These are phyloP conservation scores for Farysia itapuensis DNA, from an alignment of 1,284 basidiomycete genomes.

Conservation along the genomic window DNA sequence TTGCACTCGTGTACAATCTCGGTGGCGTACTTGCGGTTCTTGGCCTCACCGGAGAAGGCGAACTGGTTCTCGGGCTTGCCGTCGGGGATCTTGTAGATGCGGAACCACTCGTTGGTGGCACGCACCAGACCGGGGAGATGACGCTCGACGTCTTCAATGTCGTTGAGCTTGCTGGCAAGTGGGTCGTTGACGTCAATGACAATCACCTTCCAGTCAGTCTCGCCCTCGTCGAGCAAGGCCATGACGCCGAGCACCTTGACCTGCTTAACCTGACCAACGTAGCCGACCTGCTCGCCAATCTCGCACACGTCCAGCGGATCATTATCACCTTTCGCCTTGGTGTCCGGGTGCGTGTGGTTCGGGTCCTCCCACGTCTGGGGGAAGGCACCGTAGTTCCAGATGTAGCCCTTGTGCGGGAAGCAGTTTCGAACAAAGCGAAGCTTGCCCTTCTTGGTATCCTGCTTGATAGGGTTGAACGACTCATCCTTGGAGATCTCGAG, in stretches of 20 bases:
- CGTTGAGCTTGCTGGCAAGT: conserved; percentile 92
- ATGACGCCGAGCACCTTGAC: conserved; percentile 99
- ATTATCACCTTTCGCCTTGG: conserved; percentile 98
- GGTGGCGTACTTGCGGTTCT: conserved; percentile 94
- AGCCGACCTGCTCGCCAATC: conserved; percentile 98
- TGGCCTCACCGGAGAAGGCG: conserved; percentile 98
- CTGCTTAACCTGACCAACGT: conserved; percentile 97
- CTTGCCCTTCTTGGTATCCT: conserved; percentile 94
- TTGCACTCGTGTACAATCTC: conserved; percentile 99
- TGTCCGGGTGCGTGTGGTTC: conserved; percentile 81
- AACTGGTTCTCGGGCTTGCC: conserved; percentile 99
- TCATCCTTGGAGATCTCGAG: conserved; percentile 99
- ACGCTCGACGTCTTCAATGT: conserved; percentile 98
- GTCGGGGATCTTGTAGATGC: conserved; percentile 95
- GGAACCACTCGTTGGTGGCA: conserved; percentile 80
- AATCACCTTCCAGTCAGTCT: conserved; percentile 58
- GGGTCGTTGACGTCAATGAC: conserved; percentile 97
- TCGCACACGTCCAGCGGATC: conserved; percentile 99
- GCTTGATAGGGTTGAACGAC: conserved; percentile 97
- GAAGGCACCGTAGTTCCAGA: conserved; percentile 69
- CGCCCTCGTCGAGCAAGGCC: conserved; percentile 70
- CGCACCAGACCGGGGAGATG: conserved; percentile 83
- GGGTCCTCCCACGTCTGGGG: conserved; percentile 99
- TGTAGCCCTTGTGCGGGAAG: conserved; percentile 97
- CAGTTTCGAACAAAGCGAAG: conserved; percentile 98